Evolutionary conservation across 768 basidiomycete species (phyloP).

Genomic region (Kwoniella sp.): DNA sequence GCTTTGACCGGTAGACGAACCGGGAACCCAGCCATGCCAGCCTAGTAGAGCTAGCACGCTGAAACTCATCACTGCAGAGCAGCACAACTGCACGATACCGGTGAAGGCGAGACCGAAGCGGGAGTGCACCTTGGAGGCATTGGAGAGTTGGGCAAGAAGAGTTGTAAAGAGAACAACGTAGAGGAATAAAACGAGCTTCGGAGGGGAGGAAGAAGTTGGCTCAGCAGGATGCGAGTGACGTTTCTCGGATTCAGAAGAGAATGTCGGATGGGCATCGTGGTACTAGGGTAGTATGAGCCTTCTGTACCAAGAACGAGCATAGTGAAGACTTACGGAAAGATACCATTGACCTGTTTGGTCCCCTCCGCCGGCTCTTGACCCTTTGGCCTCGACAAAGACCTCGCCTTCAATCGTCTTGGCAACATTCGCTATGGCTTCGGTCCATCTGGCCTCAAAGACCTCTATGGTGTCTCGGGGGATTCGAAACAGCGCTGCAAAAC

Average conservation of each 20-base stretch:
- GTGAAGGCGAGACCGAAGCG: conserved; percentile 88
- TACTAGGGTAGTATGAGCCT: not conserved
- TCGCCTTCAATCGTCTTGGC: conserved; percentile 22
- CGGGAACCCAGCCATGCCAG: conserved; percentile 50
- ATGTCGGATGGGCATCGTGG: not conserved
- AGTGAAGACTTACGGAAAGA: conserved; percentile 33
- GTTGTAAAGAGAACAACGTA: conserved; percentile 39
- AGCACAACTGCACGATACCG: conserved; percentile 81
- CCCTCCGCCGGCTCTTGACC: not conserved
- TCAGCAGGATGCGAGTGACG: not conserved
- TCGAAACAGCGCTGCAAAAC: conserved; percentile 21
- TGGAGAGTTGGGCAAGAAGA: conserved; percentile 38
- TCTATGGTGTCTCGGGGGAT: conserved; percentile 6
- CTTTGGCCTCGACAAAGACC: conserved; percentile 26
- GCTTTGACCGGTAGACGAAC: conserved; percentile 10
- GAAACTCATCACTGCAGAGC: conserved; percentile 87
- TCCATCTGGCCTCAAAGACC: conserved; percentile 28
- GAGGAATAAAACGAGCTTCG: conserved; percentile 14
- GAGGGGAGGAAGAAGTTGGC: conserved; percentile 1
- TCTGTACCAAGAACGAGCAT: no score
- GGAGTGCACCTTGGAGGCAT: conserved; percentile 68
- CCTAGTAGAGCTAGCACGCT: conserved; percentile 87
- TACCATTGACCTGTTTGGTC: conserved; percentile 28
- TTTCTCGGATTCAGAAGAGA: no score
- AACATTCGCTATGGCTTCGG: conserved; percentile 4